phyloP scores from a whole-genome alignment of 352 stramenopile genomes.

The Globisporangium nodosum region DNA sequence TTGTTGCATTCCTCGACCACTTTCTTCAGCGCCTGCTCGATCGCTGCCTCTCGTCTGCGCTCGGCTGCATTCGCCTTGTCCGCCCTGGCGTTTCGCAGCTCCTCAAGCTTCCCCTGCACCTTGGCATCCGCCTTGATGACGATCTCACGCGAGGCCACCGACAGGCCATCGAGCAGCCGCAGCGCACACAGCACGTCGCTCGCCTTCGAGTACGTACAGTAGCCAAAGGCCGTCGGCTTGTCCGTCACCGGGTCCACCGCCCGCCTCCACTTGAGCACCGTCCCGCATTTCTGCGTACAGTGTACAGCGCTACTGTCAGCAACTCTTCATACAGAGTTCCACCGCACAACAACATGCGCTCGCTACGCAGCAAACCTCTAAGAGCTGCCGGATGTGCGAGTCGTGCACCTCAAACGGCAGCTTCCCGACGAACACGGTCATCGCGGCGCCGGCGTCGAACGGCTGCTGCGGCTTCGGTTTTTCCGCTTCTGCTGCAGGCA shows the following conservation, averaged over 20 bases:
- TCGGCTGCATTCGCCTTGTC: slow-evolving; percentile 20
- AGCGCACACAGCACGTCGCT: slow-evolving; percentile 38
- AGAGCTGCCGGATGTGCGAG: slow-evolving; percentile 45
- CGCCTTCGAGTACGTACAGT: slow-evolving; percentile 28
- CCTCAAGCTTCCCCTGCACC: slow-evolving; percentile 28
- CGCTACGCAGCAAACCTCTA: slow-evolving; percentile 18
- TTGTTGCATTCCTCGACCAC: slow-evolving; percentile 28
- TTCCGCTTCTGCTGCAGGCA: not conserved
- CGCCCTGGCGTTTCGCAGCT: slow-evolving; percentile 3
- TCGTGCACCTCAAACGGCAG: slow-evolving; percentile 47
- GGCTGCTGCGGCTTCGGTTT: slow-evolving; percentile 3
- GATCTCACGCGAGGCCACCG: slow-evolving; percentile 37
- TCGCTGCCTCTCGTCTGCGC: slow-evolving; percentile 17
- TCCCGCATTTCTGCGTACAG: slow-evolving; percentile 25
- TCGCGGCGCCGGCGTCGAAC: slow-evolving; percentile 19
- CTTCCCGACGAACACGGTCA: slow-evolving; percentile 51
- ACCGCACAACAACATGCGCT: not conserved
- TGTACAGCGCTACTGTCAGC: no score
- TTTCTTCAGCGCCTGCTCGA: slow-evolving; percentile 18
- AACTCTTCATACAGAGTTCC: no score
- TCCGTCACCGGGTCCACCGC: slow-evolving; percentile 32
- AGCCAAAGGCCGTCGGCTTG: slow-evolving; percentile 43
- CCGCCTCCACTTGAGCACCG: slow-evolving; percentile 41
- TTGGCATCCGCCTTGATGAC: slow-evolving; percentile 36
- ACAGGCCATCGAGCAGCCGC: slow-evolving; percentile 36